Evolutionary conservation across 345 rosid genomes (phyloP).

Genomic region (Corymbia maculata): DNA sequence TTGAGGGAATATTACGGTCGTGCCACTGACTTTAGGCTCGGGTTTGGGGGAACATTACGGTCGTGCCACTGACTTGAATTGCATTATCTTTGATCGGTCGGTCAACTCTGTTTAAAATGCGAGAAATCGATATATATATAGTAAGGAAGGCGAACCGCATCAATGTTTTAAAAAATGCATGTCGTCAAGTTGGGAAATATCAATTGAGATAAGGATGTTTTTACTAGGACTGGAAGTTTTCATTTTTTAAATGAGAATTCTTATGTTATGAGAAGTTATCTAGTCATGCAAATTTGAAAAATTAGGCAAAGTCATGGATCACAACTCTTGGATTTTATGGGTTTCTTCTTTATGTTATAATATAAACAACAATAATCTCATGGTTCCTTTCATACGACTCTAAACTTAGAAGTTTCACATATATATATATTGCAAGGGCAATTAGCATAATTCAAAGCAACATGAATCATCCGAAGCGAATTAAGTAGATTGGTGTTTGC

Average conservation of each 20-base stretch:
- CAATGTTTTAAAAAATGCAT: background rate
- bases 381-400: background rate
- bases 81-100: background rate
- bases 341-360: background rate
- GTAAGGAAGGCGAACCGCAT: background rate
- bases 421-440: background rate
- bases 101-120: background rate
- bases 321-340: background rate
- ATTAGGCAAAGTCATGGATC: background rate
- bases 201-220: background rate
- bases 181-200: no score
- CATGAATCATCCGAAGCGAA: background rate
- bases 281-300: background rate
- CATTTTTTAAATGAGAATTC: background rate
- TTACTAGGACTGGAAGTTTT: background rate
- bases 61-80: background rate
- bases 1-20: background rate
- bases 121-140: background rate
- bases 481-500: fast-evolving
- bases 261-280: background rate
- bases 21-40: background rate
- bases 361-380: background rate
- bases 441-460: no score
- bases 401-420: background rate
- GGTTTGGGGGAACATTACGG: background rate